Evolutionary conservation across 768 basidiomycete genomes (phyloP).

Genomic region (Tricholoma sp.): DNA sequence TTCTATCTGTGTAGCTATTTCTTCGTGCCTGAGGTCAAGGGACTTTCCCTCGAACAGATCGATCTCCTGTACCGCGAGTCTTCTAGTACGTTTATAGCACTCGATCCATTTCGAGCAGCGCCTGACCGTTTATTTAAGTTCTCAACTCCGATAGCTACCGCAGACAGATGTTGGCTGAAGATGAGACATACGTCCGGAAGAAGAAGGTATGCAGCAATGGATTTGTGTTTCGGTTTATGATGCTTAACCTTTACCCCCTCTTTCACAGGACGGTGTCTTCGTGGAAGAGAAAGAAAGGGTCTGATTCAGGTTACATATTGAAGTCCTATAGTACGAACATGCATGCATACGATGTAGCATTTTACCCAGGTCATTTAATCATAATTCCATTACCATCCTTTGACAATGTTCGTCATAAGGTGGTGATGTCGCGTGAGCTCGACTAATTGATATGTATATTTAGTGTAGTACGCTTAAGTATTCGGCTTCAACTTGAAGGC

Average conservation of each 20-base stretch:
- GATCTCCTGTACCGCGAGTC: constrained; percentile 21
- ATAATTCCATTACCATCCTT: background rate
- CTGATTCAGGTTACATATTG: background rate
- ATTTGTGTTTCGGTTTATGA: background rate
- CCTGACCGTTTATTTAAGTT: constrained; percentile 3
- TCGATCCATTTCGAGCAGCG: too few species aligned
- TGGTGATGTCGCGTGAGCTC: too few species aligned
- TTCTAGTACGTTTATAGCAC: constrained; percentile 5
- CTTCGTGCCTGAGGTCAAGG: constrained; percentile 20
- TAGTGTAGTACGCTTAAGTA: too few species aligned
- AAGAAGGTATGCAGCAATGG: background rate
- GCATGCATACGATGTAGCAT: background rate
- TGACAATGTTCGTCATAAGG: too few species aligned
- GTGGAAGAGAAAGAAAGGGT: background rate
- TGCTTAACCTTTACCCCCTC: background rate
- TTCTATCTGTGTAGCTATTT: constrained; percentile 10
- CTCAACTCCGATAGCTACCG: constrained; percentile 16
- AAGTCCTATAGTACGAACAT: background rate
- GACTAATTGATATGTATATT: too few species aligned
- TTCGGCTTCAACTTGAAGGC: too few species aligned
- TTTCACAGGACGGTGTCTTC: background rate
- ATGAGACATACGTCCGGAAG: constrained; percentile 12
- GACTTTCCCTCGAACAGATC: constrained; percentile 21
- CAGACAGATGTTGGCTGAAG: constrained; percentile 11
- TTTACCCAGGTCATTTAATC: background rate